phyloP scores from a whole-genome alignment of 148 eudicot species.

The Oxyria digyna region DNA sequence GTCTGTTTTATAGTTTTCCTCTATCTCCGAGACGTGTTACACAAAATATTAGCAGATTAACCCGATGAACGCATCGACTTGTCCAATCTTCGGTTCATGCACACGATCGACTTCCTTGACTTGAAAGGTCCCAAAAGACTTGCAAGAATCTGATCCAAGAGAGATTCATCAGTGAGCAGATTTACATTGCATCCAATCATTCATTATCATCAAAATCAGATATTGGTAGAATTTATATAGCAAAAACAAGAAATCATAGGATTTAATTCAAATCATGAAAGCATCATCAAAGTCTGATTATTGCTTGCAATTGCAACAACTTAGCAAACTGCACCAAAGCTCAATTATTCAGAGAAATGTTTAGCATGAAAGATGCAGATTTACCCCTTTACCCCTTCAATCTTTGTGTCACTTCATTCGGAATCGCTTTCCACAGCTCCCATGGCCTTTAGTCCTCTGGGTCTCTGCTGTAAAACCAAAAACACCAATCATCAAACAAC shows the following conservation, averaged over 20 bases:
- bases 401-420: slow-evolving; percentile 16
- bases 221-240: not conserved
- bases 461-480: slow-evolving; percentile 46
- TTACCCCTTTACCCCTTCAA: not conserved
- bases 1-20: not conserved
- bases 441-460: slow-evolving; percentile 94
- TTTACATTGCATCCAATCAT: too few species aligned
- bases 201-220: not conserved
- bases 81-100: too few species aligned
- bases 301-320: not conserved
- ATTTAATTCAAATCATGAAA: not conserved
- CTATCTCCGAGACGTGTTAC: not conserved
- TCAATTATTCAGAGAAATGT: not conserved
- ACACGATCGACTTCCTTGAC: too few species aligned
- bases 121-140: not conserved
- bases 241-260: not conserved
- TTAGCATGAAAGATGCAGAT: not conserved
- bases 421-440: slow-evolving; percentile 90
- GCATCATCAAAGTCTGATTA: not conserved
- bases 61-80: not conserved
- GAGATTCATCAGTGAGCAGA: not conserved
- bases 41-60: not conserved
- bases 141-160: slow-evolving; percentile 6
- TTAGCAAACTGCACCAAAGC: not conserved
- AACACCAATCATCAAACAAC: not conserved